Conservation (phyloP, 75 land plant species). For the Selaginella tamariscina region DNA sequence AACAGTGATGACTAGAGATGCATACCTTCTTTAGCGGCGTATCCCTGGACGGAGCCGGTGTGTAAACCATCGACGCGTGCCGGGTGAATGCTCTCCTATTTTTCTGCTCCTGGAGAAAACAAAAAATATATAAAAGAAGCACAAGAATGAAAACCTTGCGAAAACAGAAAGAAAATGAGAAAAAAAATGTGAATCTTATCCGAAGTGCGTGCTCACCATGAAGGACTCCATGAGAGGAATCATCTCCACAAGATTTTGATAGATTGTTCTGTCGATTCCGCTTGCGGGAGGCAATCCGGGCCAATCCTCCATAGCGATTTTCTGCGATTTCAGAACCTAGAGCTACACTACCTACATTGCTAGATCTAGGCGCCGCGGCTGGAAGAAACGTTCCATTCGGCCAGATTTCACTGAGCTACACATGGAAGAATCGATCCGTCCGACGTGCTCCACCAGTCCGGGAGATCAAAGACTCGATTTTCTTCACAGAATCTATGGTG, state of each 20-base stretch:
- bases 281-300: neutral
- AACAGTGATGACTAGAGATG: neutral
- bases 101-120: conserved; percentile 38
- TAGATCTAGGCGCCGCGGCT: neutral
- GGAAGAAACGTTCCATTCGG: no score
- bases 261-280: conserved; percentile 36
- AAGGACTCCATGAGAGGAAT: conserved; percentile 71
- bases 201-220: conserved; percentile 28
- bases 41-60: conserved; percentile 46
- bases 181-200: neutral
- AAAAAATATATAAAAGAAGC: conserved; percentile 9
- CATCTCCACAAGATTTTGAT: conserved; percentile 54
- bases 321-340: neutral
- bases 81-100: conserved; percentile 35
- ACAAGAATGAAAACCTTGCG: conserved; percentile 5
- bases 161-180: neutral
- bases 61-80: conserved; percentile 53
- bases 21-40: conserved; percentile 32
- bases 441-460: no score
- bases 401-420: no score
- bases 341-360: neutral
- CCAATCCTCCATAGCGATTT: neutral
- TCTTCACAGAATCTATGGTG: no score
- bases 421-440: no score
- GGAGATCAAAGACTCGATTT: no score